A percentile compares a stretch with the other conserved stretches of the same genome.
Evolutionary conservation across 257 asterid genomes (phyloP).

Genomic region (Parsonsia alboflavescens): DNA sequence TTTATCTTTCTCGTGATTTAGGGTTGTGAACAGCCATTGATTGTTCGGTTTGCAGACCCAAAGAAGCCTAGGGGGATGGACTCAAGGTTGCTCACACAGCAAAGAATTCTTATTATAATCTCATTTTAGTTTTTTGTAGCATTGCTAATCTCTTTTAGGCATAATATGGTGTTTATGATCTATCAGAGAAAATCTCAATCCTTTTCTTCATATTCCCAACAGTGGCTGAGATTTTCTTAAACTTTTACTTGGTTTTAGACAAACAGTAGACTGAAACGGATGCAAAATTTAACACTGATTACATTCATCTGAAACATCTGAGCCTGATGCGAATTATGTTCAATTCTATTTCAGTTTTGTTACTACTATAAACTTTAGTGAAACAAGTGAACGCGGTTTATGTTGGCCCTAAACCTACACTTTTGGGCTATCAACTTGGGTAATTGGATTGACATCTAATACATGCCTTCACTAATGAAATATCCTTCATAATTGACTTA

Average conservation of each 20-base stretch:
- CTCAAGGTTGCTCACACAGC: conserved; percentile 43
- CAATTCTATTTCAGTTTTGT: background rate
- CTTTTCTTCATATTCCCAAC: background rate
- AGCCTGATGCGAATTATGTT: background rate
- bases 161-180: background rate
- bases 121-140: background rate
- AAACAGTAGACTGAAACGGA: too few species aligned
- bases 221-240: too few species aligned
- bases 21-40: conserved; percentile 92
- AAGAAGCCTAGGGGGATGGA: conserved; percentile 75
- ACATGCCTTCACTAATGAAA: background rate
- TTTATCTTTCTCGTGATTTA: conserved; percentile 26
- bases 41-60: conserved; percentile 91
- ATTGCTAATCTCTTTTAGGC: background rate
- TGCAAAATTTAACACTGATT: background rate
- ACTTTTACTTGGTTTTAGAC: background rate
- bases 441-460: background rate
- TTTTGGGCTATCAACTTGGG: background rate
- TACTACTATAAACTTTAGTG: background rate
- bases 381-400: background rate
- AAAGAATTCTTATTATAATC: background rate
- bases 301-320: background rate
- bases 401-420: background rate
- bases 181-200: background rate
- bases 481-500: background rate